These are phyloP conservation scores for Blastobotrys serpentis DNA, from an alignment of 1,139 yeast genomes.

Conservation along the genomic window DNA sequence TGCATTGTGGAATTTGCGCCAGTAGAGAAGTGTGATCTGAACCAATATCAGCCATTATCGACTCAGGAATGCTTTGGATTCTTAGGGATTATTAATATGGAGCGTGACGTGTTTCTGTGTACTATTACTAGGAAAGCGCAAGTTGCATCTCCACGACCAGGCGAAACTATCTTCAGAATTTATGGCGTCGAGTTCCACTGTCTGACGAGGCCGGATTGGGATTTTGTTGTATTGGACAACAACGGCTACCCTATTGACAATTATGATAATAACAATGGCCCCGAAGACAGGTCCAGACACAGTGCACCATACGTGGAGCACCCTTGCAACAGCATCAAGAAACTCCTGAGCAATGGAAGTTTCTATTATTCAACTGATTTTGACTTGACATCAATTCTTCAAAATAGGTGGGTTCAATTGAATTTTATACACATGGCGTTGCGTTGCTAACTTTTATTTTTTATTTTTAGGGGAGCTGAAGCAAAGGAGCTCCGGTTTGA, in stretches of 20 bases:
- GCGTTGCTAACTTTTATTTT: background rate
- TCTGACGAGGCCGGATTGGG: constrained; percentile 73
- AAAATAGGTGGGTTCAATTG: constrained; percentile 43
- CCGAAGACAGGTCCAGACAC: constrained; percentile 28
- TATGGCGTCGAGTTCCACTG: constrained; percentile 84
- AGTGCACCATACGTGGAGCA: constrained; percentile 50
- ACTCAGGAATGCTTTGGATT: constrained; percentile 71
- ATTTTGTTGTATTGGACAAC: constrained; percentile 62
- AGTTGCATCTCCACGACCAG: constrained; percentile 82
- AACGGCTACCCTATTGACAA: constrained; percentile 57
- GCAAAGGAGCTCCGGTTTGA: constrained; percentile 43
- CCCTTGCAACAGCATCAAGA: constrained; percentile 80
- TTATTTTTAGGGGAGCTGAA: constrained; percentile 22
- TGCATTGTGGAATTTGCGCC: constrained; percentile 44
- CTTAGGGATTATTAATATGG: constrained; percentile 74
- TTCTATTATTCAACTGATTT: constrained; percentile 91
- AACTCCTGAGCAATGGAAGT: constrained; percentile 79
- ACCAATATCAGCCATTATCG: constrained; percentile 44
- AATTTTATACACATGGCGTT: background rate
- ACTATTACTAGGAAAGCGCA: constrained; percentile 71
- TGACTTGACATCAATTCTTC: constrained; percentile 82
- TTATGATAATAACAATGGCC: constrained; percentile 23
- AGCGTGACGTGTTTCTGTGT: constrained; percentile 67
- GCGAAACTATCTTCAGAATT: constrained; percentile 78
- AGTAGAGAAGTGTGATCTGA: constrained; percentile 26